Evolutionary conservation across 768 basidiomycete species (phyloP).

Genomic region (Chlorophyllum brunneum): DNA sequence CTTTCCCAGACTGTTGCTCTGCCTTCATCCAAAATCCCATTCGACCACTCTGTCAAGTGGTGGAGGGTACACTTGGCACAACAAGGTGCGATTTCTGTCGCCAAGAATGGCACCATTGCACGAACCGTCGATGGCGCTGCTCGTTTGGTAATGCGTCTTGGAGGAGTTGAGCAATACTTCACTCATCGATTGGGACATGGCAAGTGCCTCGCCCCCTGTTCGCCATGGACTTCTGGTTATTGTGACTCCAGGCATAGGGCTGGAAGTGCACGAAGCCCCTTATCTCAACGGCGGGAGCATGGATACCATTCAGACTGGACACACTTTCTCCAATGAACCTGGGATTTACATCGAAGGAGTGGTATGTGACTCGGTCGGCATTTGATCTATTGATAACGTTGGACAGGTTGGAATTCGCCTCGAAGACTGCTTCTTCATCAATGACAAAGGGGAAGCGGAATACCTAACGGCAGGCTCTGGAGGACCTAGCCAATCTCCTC

Average conservation of each 20-base stretch:
- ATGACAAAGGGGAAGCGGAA: constrained; percentile 45
- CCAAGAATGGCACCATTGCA: constrained; percentile 45
- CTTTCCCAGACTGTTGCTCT: constrained; percentile 60
- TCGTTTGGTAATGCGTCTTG: constrained; percentile 39
- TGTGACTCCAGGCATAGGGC: constrained; percentile 60
- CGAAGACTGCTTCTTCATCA: constrained; percentile 80
- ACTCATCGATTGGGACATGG: constrained; percentile 83
- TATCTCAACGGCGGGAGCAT: constrained; percentile 72
- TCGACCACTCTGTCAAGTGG: constrained; percentile 58
- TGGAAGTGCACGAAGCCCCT: constrained; percentile 80
- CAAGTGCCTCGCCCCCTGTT: constrained; percentile 22
- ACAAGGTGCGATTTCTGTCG: constrained; percentile 42
- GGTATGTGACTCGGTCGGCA: constrained; percentile 22
- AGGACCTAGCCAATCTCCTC: constrained; percentile 46
- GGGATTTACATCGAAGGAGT: constrained; percentile 70
- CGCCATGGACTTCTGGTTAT: neutral
- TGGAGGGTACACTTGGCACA: constrained; percentile 63
- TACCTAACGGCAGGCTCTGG: constrained; percentile 66
- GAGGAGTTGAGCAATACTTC: constrained; percentile 55
- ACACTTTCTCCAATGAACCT: constrained; percentile 83
- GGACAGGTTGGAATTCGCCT: constrained; percentile 70
- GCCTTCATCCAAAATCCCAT: constrained; percentile 48
- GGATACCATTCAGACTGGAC: constrained; percentile 53
- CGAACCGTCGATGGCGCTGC: constrained; percentile 61
- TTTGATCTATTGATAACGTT: neutral